Evolutionary conservation across 805 yeast genomes (phyloP), one percentile per base, ranked within the genome.

Genomic region (Komagataella pastoris): DNA sequence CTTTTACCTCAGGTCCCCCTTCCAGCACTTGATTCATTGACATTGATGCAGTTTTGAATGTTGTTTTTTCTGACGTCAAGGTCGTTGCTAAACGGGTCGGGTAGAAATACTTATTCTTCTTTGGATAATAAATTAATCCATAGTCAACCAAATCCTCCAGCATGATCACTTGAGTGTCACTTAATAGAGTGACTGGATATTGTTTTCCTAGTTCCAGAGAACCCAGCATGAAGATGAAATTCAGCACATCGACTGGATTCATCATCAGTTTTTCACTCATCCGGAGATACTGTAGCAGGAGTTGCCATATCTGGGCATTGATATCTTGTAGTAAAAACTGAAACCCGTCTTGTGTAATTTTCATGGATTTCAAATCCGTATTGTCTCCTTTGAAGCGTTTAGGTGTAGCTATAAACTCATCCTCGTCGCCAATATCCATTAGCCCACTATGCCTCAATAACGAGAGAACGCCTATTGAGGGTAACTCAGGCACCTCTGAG

Each of bases 221-320:
- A 5, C 98, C 98, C 47, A 93, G 71, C 80, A 91, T 83, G 68
- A 93, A 93, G 10, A 93, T 84, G 65, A 93, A 93, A 65, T 91
- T 90, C 48, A 93, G 72, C 44, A 93, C 96, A 61, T 93, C 99
- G 17, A 93, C 98, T 0, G 96, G 89, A 66, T 93, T 96, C 96
- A 90, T 88, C 60, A 86, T 80, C 50, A 88, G 73, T 24, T 81
- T 81, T 60, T 87, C 91, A 1, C 97, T 79, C 74, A 88, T 77
- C 62, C 86, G 84, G 55, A 93, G 69, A 63, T 93, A 93, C 63
- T 93, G 97, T 45, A 93, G 69, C 48, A 93, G 69, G 46, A 93
- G 69, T 0, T 96, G 83, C 99, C 99, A 93, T 17, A 93, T 83
- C 66, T 93, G 99, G 0, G 96, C 85, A 63, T 88, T 89, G 23